Conservation (phyloP, 2,329 filamentous ascomycete genomes). For the Aspergillus brasiliensis region DNA sequence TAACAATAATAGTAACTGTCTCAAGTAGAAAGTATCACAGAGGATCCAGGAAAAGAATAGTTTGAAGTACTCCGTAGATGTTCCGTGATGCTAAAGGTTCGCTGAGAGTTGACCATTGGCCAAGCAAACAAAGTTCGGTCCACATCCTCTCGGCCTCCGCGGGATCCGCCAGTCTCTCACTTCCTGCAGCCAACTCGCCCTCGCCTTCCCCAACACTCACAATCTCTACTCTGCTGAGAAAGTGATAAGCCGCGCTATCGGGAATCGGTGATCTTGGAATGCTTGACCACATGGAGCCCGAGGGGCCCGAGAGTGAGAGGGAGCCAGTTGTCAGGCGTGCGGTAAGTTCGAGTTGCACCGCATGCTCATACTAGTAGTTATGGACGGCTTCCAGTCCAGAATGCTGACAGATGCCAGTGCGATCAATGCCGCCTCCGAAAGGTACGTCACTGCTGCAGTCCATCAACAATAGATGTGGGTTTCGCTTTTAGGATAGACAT, state of each 20-base stretch:
- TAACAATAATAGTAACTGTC: background rate
- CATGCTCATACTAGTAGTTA: background rate
- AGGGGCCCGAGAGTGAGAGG: conserved; percentile 31
- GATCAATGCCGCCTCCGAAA: conserved; percentile 40
- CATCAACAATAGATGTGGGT: background rate
- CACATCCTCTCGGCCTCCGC: conserved; percentile 18
- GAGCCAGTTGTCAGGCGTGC: conserved; percentile 30
- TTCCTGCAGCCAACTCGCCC: background rate
- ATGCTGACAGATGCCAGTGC: conserved; percentile 28
- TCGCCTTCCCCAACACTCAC: background rate
- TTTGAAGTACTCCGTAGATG: too few species aligned
- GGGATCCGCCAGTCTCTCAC: conserved; percentile 15
- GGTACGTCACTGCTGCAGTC: conserved; percentile 20
- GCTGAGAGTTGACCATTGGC: too few species aligned
- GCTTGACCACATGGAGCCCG: conserved; percentile 30
- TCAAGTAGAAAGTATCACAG: background rate
- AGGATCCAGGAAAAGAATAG: background rate
- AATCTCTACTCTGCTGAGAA: background rate
- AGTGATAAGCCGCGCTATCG: background rate
- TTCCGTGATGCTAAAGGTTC: too few species aligned
- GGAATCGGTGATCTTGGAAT: background rate
- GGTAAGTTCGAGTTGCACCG: conserved; percentile 27
- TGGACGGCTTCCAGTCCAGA: background rate
- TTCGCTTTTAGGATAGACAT: background rate
- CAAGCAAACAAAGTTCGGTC: background rate